Evolutionary conservation across 2,329 filamentous ascomycete species (phyloP).

Genomic region (Microcera coccophila): DNA sequence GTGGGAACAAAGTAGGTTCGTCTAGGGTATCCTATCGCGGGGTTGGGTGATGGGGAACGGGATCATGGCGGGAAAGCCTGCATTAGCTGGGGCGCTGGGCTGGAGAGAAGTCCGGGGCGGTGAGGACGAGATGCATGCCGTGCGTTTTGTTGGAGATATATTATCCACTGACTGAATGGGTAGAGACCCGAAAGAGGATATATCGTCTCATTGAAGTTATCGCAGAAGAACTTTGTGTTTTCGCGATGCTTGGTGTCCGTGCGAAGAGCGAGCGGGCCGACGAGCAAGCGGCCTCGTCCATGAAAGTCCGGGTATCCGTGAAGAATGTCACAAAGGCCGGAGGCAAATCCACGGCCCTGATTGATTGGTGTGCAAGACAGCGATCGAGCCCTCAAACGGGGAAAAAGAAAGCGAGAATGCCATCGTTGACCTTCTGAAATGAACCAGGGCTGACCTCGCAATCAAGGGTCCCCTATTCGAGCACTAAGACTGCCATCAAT

Average conservation of each 20-base stretch:
- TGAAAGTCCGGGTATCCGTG: background rate
- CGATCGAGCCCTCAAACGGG: background rate
- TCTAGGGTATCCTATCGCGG: slow-evolving; percentile 1
- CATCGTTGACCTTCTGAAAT: background rate
- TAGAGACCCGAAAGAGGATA: background rate
- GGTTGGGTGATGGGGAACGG: too few relatives aligned
- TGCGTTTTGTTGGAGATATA: background rate
- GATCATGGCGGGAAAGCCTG: background rate
- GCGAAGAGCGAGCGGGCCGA: background rate
- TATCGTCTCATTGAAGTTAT: background rate
- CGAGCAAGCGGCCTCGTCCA: background rate
- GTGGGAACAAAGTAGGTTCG: background rate
- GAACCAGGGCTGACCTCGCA: background rate
- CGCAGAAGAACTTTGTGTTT: background rate
- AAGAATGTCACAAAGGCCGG: background rate
- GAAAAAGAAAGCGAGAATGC: background rate
- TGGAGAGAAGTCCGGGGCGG: slow-evolving; percentile 4
- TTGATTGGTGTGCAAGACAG: too few relatives aligned
- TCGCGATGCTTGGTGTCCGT: background rate
- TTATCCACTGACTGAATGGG: background rate
- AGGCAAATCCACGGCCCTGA: too few relatives aligned
- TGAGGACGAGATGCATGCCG: slow-evolving; percentile 20
- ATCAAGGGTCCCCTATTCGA: background rate
- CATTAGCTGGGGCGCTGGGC: background rate
- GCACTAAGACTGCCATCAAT: background rate